Percentiles rank a stretch among this genome's conserved stretches.
These are phyloP conservation scores for Schwanniomyces vanrijiae DNA, from an alignment of 805 yeast genomes.

Conservation along the genomic window DNA sequence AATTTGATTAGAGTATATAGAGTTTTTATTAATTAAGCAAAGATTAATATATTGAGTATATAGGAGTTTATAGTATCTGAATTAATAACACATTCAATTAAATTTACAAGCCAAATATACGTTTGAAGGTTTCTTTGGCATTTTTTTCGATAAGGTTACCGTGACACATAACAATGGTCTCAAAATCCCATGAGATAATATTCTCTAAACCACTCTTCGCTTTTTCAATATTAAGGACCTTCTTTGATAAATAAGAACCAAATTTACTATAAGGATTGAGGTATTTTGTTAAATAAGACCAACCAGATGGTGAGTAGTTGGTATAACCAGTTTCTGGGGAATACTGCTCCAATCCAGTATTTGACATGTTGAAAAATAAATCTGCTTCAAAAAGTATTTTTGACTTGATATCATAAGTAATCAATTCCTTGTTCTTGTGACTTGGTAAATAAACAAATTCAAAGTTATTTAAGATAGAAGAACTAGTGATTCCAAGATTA, in stretches of 20 bases:
- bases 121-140: constrained; percentile 27
- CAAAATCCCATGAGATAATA: constrained; percentile 44
- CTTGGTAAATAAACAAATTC: constrained; percentile 58
- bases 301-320: constrained; percentile 42
- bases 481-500: constrained; percentile 35
- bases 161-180: constrained; percentile 56
- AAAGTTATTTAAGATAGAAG: constrained; percentile 40
- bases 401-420: constrained; percentile 46
- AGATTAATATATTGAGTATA: neutral
- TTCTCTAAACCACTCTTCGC: constrained; percentile 23
- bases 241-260: constrained; percentile 30
- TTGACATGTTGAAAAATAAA: constrained; percentile 51
- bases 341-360: constrained; percentile 39
- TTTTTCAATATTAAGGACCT: constrained; percentile 15
- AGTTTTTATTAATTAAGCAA: too few relatives aligned
- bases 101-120: constrained; percentile 9
- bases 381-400: constrained; percentile 60
- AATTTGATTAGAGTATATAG: too few relatives aligned
- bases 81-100: neutral
- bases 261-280: constrained; percentile 41
- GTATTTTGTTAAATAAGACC: constrained; percentile 38
- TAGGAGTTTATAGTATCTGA: neutral
- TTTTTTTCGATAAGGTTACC: constrained; percentile 53
- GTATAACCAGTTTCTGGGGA: constrained; percentile 38
- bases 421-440: constrained; percentile 60